Base-by-base conservation (phyloP, 2,329 filamentous ascomycete species). In the Decorospora gaudefroyi region DNA sequence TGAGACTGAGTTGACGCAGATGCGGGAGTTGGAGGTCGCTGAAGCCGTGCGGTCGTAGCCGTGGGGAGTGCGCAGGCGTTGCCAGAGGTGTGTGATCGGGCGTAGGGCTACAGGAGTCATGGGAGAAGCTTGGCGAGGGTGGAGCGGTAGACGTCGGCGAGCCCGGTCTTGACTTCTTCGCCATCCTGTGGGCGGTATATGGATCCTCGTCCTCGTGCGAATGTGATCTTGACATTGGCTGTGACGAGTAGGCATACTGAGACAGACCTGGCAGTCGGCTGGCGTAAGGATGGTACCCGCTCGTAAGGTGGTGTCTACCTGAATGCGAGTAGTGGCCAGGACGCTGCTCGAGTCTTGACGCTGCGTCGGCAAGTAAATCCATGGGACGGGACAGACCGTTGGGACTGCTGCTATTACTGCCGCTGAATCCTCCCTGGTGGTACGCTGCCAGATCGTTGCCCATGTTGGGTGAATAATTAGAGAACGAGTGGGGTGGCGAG, bases 11-110 rank as follows among this genome's bases (percentile, higher is more conserved):
- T 60, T 87, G 82, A 51, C 93, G 86, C 60, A 99, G 84, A 29
- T 88, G 90, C 21, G 93, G 92, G 41, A 97, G 78, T 70, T 96
- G 91, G 60, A 92, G 79, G 55, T 87, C 84, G 55, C 77, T 79
- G 51, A 79, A 76, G 55, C 77, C 82, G 64, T 88, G 86, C 3
- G 92, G 89, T 49, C 91, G 82, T 57, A 99, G 79, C 29, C 93
- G 88, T 37, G 93, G 93, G 12, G 91, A 96, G 72, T 97, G 93
- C 29, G 91, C 92, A 4, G 92, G 92, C 4, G 92, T 99, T 18
- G 91, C 92, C 42, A 97, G 84, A n/a, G 92, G 92, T n/a, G 93
- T 97, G 76, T 96, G 91, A 65, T 97, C 92, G 8, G 92, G 93
- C 1, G 92, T 99, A 4, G 92, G 93, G 7, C 92, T 97, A 32